Evolutionary conservation across 306 rosid species (phyloP), one percentile per base, ranked within the genome.

Genomic region (Hylodesmum podocarpum): DNA sequence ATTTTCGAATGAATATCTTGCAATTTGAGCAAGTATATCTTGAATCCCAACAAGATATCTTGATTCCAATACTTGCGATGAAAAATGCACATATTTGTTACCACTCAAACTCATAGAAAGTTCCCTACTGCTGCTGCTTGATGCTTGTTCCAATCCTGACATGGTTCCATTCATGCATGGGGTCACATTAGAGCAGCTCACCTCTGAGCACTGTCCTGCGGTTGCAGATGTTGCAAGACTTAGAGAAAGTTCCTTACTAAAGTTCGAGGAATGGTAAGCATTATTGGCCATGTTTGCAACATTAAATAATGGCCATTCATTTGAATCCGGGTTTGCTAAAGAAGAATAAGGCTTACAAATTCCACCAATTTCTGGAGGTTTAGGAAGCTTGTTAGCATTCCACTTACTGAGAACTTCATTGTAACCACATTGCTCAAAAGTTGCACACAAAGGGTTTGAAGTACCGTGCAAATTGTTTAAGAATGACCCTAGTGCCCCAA

Each of bases 11-110:
- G 97, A 78, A 84, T 82, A 86, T 67, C 78, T 80, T 57, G 94
- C 92, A 70, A 90, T 78, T 64, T 90, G 91, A 43, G 89, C 86
- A n/a, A 92, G 91, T 58, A 87, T 82, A n/a, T 88, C 96, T 80
- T 87, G 97, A 70, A 87, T 78, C 44, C 81, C 92, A 5, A 57
- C 70, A 19, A 92, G 91, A 78, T 92, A 92, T 73, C 82, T 78
- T 0, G 97, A 92, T 53, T 88, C 93, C 61, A 75, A 66, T 58
- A 88, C 82, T 31, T 59, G 75, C 29, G 76, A 86, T 24, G 90
- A 81, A 78, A 84, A 81, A 47, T 50, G 76, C 6, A 79, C 78
- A 24, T 83, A 58, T 74, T 72, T 74, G 22, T 68, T 29, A 19
- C 87, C 76, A 50, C 79, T 72, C 46, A 77, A 84, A 66, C 79